Base-by-base conservation (phyloP, 805 yeast species). In the Grigorovia yakushimaensis region DNA sequence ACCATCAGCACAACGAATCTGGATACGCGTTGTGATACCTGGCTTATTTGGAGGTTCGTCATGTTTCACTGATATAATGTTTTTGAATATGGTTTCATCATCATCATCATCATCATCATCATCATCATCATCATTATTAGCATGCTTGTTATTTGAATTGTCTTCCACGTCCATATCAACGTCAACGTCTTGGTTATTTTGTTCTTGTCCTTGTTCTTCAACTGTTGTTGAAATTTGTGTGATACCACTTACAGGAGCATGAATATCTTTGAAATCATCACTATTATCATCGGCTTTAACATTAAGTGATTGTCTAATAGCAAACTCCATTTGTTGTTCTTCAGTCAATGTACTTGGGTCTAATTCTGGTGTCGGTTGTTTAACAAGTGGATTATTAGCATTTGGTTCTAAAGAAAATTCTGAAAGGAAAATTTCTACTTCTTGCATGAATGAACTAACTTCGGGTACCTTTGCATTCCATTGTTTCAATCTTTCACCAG, bases 1-100 rank as follows among this genome's bases (percentile, higher is more conserved):
- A n/a, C 98, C 97, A 57, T 82, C 87, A 17, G 89, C 93, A 24
- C 86, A 76, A 49, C 96, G 73, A n/a, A 93, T 75, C 65, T 93
- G 98, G 22, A 93, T 76, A 56, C 96, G 72, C 0, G 96, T 86
- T 0, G 80, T 71, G 7, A 71, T 65, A 0, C 78, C 74, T 10
- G 75, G 81, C 5, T 66, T 60, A 3, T 69, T 60, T 1, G 75
- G 63, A 0, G 96, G 94, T 57, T 88, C 96, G 0, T 69, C 68
- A 48, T 79, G 78, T 40, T 72, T 73, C 1, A 59, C 54, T 0
- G 89, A 72, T 27, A 60, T 43, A 8, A 87, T 81, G 0, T 67
- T 47, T 9, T 71, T 73, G 48, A 84, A 73, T 5, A 68, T 66
- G 51, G 78, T 79, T 10, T 68, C 70, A 1, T 60, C 57, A 38